Evolutionary conservation across 2,329 filamentous ascomycete genomes (phyloP).

Genomic region (Cladophialophora exuberans): DNA sequence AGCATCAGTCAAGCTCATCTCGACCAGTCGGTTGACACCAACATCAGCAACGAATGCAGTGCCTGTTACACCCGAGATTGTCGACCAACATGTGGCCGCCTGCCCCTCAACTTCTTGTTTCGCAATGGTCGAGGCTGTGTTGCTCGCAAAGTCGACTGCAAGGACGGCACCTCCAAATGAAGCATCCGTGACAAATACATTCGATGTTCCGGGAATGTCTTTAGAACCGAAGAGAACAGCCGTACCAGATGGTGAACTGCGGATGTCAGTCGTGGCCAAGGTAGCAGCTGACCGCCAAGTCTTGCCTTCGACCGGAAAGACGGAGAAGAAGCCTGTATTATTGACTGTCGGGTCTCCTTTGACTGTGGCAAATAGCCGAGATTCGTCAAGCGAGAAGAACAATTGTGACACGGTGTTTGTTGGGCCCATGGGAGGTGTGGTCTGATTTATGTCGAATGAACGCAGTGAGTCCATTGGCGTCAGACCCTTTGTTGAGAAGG

Average conservation of each 20-base stretch:
- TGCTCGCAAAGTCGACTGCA: constrained; percentile 41
- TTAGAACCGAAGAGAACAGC: constrained; percentile 61
- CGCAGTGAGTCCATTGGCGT: constrained; percentile 40
- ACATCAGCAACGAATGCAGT: constrained; percentile 65
- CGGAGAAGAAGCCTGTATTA: constrained; percentile 60
- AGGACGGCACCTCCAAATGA: constrained; percentile 61
- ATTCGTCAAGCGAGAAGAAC: constrained; percentile 61
- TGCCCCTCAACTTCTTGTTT: constrained; percentile 52
- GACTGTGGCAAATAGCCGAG: constrained; percentile 58
- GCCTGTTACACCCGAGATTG: constrained; percentile 52
- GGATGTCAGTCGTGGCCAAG: constrained; percentile 35
- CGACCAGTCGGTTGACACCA: constrained; percentile 55
- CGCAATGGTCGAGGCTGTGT: constrained; percentile 40
- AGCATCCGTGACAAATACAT: constrained; percentile 61
- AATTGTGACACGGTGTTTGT: constrained; percentile 63
- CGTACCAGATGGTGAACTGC: constrained; percentile 57
- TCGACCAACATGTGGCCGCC: constrained; percentile 61
- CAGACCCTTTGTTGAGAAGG: constrained; percentile 38
- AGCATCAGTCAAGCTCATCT: constrained; percentile 58
- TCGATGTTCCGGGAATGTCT: constrained; percentile 47
- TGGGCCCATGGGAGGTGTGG: constrained; percentile 62
- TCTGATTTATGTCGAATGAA: constrained; percentile 56
- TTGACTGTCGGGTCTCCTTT: constrained; percentile 62
- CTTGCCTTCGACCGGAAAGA: constrained; percentile 49
- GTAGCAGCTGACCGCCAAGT: constrained; percentile 15